Percentiles rank a stretch among this genome's conserved stretches.
Evolutionary conservation across 345 rosid species (phyloP).

Genomic region (Dipteronia dyeriana): DNA sequence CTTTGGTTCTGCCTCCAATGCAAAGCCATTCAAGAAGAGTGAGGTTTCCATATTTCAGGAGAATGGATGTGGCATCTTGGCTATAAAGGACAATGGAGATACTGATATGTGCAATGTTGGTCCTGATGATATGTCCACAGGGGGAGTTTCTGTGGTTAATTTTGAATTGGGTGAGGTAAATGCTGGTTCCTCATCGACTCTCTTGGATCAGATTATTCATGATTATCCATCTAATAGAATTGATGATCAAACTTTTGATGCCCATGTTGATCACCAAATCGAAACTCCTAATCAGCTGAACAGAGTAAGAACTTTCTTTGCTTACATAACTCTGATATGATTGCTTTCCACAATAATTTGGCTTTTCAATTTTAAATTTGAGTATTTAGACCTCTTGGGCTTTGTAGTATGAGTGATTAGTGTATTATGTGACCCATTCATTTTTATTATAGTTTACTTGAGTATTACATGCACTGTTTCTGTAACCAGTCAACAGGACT

Average conservation of each 20-base stretch:
- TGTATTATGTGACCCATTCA: background rate
- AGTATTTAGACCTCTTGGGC: conserved; percentile 7
- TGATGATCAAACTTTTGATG: conserved; percentile 19
- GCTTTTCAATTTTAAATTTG: conserved; percentile 12
- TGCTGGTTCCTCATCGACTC: conserved; percentile 22
- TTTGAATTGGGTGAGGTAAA: conserved; percentile 30
- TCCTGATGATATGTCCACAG: conserved; percentile 29
- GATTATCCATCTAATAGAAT: conserved; percentile 14
- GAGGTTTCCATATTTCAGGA: conserved; percentile 28
- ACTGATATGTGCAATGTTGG: conserved; percentile 24
- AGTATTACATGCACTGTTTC: background rate
- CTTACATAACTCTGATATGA: background rate
- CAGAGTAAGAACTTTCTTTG: conserved; percentile 27
- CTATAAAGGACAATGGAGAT: conserved; percentile 21
- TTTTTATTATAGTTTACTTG: too few relatives aligned
- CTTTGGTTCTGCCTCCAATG: conserved; percentile 23
- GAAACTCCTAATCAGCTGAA: conserved; percentile 29
- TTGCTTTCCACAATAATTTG: conserved; percentile 13
- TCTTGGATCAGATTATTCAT: conserved; percentile 19
- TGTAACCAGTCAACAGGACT: background rate
- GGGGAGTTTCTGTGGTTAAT: conserved; percentile 24
- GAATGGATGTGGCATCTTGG: conserved; percentile 19
- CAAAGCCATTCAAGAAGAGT: conserved; percentile 16
- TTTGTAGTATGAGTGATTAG: background rate
- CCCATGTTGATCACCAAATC: conserved; percentile 11